Evolutionary conservation across 345 rosid genomes (phyloP), one percentile per base, ranked within the genome.

Genomic region (Acer negundo): DNA sequence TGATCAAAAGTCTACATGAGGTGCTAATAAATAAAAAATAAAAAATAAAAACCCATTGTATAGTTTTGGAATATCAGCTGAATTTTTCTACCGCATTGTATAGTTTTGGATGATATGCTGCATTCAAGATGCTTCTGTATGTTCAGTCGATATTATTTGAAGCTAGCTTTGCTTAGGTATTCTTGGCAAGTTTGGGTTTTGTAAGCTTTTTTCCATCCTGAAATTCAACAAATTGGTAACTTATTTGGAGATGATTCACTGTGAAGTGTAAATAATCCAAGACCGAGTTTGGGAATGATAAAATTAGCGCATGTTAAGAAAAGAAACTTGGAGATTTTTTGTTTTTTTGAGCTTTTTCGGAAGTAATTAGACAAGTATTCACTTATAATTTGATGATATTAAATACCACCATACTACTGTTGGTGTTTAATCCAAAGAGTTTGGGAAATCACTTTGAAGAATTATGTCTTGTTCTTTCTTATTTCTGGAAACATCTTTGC

Each of bases 401-500:
- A 42, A 63, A 46, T 44, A n/a, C n/a, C n/a, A n/a, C n/a, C n/a
- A n/a, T n/a, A n/a, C n/a, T n/a, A n/a, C 69, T 47, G 7, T 51
- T 28, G 13, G 40, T 10, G 38, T 15, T 59, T 44, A 10, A 46
- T 24, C 59, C 42, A 7, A 40, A 62, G 67, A 19, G 69, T 71
- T 61, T 7, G 56, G 20, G 10, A 22, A 68, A 55, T 70, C 38
- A 72, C 42, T 42, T 22, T 35, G 35, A 47, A 44, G 59, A 53
- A 56, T 56, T 51, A 11, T 71, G 38, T 64, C 67, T 42, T 58
- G n/a, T 77, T 24, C 55, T 68, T 58, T 63, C 38, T 80, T 64
- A 42, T 87, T 90, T 70, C 90, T 92, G 97, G 98, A 76, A 93
- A 94, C 82, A 72, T 94, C 72, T 93, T 89, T 74, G 97, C 98